A percentile compares a stretch with the other conserved stretches of the same genome.
phyloP scores from a whole-genome alignment of 1,284 basidiomycete species.

The Grifola frondosa region DNA sequence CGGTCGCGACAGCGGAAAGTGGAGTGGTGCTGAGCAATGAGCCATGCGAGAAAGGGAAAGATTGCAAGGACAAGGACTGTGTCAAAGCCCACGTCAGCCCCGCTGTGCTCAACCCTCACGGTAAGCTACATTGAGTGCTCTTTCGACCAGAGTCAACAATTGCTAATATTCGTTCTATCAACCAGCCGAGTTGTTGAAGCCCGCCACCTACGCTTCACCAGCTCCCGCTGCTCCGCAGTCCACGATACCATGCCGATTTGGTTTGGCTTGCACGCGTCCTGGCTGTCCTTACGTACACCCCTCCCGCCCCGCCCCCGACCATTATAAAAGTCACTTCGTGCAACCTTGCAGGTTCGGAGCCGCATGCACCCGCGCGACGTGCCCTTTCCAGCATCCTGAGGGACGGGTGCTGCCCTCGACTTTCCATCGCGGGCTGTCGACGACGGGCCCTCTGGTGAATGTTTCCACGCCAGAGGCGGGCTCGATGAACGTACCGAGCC shows the following conservation, averaged over 20 bases:
- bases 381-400: conserved; percentile 77
- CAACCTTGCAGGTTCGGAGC: conserved; percentile 74
- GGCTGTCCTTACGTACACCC: conserved; percentile 73
- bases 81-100: conserved; percentile 87
- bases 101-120: conserved; percentile 63
- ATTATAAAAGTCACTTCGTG: conserved; percentile 34
- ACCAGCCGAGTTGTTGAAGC: conserved; percentile 44
- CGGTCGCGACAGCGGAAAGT: conserved; percentile 86
- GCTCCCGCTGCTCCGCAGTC: conserved; percentile 26
- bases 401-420: conserved; percentile 72
- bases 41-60: conserved; percentile 79
- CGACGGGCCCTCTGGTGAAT: conserved; percentile 55
- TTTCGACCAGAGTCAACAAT: background rate
- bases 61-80: conserved; percentile 90
- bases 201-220: conserved; percentile 30
- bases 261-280: conserved; percentile 70
- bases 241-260: conserved; percentile 67
- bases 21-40: conserved; percentile 93
- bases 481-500: conserved; percentile 58
- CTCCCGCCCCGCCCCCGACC: conserved; percentile 13
- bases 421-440: conserved; percentile 75
- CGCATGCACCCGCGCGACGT: conserved; percentile 74
- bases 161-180: conserved; percentile 7
- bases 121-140: conserved; percentile 36
- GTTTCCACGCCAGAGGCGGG: conserved; percentile 63